Evolutionary conservation across 2,329 filamentous ascomycete species (phyloP).

Genomic region (Aspergillus chevalieri): DNA sequence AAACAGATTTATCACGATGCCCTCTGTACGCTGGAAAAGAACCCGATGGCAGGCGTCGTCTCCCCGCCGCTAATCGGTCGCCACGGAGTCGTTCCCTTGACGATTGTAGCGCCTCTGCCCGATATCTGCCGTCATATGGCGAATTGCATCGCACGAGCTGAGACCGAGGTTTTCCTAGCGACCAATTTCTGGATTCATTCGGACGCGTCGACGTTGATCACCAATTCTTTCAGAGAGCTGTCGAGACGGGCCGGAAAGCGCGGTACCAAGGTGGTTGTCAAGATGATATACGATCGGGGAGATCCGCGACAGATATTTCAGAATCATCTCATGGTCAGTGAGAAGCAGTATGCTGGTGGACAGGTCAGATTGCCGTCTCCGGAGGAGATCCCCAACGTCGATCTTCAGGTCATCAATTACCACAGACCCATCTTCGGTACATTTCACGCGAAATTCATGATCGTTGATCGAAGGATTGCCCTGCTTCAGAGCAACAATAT

Average conservation of each 20-base stretch:
- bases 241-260: slow-evolving; percentile 57
- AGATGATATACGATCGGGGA: slow-evolving; percentile 70
- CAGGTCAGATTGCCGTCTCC: slow-evolving; percentile 56
- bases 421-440: slow-evolving; percentile 66
- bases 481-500: slow-evolving; percentile 75
- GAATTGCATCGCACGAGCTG: slow-evolving; percentile 66
- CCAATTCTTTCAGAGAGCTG: slow-evolving; percentile 62
- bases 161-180: slow-evolving; percentile 65
- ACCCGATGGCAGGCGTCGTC: slow-evolving; percentile 44
- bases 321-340: slow-evolving; percentile 57
- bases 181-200: slow-evolving; percentile 73
- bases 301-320: slow-evolving; percentile 57
- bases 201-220: slow-evolving; percentile 61
- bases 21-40: slow-evolving; percentile 38
- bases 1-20: slow-evolving; percentile 59
- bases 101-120: slow-evolving; percentile 62
- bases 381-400: slow-evolving; percentile 63
- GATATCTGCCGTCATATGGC: slow-evolving; percentile 70
- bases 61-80: slow-evolving; percentile 56
- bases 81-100: slow-evolving; percentile 60
- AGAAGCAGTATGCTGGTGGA: slow-evolving; percentile 53
- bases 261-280: slow-evolving; percentile 57
- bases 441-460: slow-evolving; percentile 71
- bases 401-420: slow-evolving; percentile 67
- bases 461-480: slow-evolving; percentile 66